These are phyloP conservation scores for Tolypocladium nubicola DNA, from an alignment of 2,329 filamentous ascomycete genomes.

Conservation along the genomic window DNA sequence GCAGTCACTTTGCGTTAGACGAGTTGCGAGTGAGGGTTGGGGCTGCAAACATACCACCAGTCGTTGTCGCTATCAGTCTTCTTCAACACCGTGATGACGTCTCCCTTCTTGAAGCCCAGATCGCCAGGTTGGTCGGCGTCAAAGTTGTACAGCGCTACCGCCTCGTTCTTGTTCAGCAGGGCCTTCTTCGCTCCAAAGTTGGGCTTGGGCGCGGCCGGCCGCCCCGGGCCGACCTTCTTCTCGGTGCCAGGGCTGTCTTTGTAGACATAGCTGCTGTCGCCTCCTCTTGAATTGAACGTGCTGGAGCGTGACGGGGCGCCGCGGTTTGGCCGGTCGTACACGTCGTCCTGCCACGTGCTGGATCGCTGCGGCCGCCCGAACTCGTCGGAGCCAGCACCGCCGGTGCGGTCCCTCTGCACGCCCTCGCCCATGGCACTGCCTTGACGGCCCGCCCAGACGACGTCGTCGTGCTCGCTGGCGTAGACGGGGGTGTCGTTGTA, in stretches of 20 bases:
- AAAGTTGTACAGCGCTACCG: conserved; percentile 85
- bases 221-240: conserved; percentile 50
- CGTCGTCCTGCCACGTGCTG: conserved; percentile 65
- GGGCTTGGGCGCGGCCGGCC: conserved; percentile 84
- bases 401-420: conserved; percentile 22
- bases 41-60: conserved; percentile 63
- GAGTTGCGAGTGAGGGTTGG: background rate
- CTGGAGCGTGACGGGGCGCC: conserved; percentile 36
- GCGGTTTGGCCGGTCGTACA: conserved; percentile 52
- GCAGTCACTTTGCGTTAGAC: conserved; percentile 2
- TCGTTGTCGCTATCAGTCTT: conserved; percentile 89
- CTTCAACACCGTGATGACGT: conserved; percentile 89
- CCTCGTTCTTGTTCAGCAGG: conserved; percentile 61
- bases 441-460: conserved; percentile 69
- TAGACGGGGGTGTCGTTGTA: conserved; percentile 94
- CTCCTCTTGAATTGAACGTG: conserved; percentile 33
- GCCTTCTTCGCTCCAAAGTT: conserved; percentile 55
- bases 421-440: conserved; percentile 64
- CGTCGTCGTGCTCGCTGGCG: conserved; percentile 70
- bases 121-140: conserved; percentile 90
- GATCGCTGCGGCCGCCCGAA: conserved; percentile 50
- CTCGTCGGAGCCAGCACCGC: conserved; percentile 33
- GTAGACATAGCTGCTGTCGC: conserved; percentile 42
- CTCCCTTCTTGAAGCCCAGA: conserved; percentile 92
- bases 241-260: conserved; percentile 29